These are phyloP conservation scores for Hypoxylon crocopeplum DNA, from an alignment of 495 filamentous ascomycete genomes.

Conservation along the genomic window DNA sequence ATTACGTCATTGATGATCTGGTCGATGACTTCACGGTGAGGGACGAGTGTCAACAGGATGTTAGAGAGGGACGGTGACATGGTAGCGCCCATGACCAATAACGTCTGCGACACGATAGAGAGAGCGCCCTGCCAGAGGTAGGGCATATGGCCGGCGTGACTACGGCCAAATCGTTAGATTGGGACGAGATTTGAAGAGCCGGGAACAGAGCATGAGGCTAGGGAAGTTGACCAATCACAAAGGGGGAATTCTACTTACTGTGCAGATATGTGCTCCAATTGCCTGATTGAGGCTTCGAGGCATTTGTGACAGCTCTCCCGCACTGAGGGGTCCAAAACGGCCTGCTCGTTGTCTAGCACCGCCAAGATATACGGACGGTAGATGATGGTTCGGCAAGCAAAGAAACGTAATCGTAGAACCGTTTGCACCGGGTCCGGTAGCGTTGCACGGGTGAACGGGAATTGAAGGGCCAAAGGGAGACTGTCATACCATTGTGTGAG, in stretches of 20 bases:
- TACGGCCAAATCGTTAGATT: slow-evolving; percentile 58
- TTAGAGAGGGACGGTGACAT: slow-evolving; percentile 76
- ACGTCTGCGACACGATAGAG: slow-evolving; percentile 79
- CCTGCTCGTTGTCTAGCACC: slow-evolving; percentile 78
- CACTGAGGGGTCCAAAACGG: slow-evolving; percentile 69
- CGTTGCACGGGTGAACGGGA: slow-evolving; percentile 70
- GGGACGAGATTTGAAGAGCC: slow-evolving; percentile 34
- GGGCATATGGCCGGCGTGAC: slow-evolving; percentile 84
- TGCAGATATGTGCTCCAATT: slow-evolving; percentile 78
- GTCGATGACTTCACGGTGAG: slow-evolving; percentile 66
- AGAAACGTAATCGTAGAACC: slow-evolving; percentile 78
- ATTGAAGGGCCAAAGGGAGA: slow-evolving; percentile 74
- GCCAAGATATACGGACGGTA: slow-evolving; percentile 83
- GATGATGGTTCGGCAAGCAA: slow-evolving; percentile 84
- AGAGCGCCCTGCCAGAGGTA: slow-evolving; percentile 86
- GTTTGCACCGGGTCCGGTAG: slow-evolving; percentile 78
- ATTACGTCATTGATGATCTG: slow-evolving; percentile 77
- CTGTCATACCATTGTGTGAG: slow-evolving; percentile 85
- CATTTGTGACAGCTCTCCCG: slow-evolving; percentile 81
- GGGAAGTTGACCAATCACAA: slow-evolving; percentile 33
- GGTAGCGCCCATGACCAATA: slow-evolving; percentile 82
- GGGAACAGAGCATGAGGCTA: slow-evolving; percentile 29
- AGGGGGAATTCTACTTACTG: slow-evolving; percentile 60
- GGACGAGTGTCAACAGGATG: slow-evolving; percentile 66
- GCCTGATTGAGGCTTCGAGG: slow-evolving; percentile 79